These are phyloP conservation scores for Cairneyella variabilis DNA, from an alignment of 495 filamentous ascomycete genomes.

Conservation along the genomic window DNA sequence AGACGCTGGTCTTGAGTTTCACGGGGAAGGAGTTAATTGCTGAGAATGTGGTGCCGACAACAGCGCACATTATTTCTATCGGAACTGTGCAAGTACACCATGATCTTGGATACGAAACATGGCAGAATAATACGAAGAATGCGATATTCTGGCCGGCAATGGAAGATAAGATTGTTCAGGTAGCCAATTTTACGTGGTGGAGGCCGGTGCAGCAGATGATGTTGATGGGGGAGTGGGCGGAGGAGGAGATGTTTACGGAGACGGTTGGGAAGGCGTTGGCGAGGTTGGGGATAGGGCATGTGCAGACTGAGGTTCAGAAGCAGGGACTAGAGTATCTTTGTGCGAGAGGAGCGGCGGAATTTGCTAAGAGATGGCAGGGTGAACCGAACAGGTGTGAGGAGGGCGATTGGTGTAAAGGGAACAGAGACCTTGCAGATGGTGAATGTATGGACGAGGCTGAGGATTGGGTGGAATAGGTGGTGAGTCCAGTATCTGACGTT, in stretches of 20 bases:
- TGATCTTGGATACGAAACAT: neutral
- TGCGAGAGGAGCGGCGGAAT: constrained; percentile 14
- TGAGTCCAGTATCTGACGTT: too few relatives aligned
- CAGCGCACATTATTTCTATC: neutral
- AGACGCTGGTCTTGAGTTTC: neutral
- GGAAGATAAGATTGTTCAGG: neutral
- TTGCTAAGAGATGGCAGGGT: constrained; percentile 7
- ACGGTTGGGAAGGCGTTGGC: constrained; percentile 9
- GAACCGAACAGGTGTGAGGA: neutral
- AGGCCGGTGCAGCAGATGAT: neutral
- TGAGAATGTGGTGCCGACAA: neutral
- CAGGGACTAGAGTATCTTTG: constrained; percentile 1
- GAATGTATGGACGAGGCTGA: too few relatives aligned
- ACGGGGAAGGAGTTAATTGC: neutral
- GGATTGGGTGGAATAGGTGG: too few relatives aligned
- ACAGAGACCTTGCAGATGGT: too few relatives aligned
- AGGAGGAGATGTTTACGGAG: constrained; percentile 8
- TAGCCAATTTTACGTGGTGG: neutral
- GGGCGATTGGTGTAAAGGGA: constrained; percentile 6
- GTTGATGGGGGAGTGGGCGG: constrained; percentile 8
- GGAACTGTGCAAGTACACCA: neutral
- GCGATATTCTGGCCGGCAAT: constrained; percentile 1
- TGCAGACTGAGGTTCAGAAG: neutral
- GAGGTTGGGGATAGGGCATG: neutral
- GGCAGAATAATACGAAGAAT: neutral